Conservation (phyloP, 257 asterid species). For the Solanum microdontum region DNA sequence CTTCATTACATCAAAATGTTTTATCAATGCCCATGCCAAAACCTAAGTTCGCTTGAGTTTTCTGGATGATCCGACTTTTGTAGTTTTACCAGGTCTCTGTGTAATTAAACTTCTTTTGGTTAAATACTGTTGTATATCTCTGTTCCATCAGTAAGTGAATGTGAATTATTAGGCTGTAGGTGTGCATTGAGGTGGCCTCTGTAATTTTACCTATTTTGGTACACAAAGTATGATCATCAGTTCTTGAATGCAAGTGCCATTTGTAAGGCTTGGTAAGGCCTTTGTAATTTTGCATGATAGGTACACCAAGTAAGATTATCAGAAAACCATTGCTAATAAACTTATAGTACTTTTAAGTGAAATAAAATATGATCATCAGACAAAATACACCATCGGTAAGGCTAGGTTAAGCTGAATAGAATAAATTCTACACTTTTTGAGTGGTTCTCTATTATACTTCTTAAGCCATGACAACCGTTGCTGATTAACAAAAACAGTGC, state of each 20-base stretch:
- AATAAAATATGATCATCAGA: not conserved
- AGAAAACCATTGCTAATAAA: not conserved
- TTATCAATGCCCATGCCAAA: constrained; percentile 26
- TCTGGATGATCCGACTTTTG: constrained; percentile 13
- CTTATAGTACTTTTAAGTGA: not conserved
- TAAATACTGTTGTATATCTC: not conserved
- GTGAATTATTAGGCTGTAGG: constrained; percentile 18
- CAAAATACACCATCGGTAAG: not conserved
- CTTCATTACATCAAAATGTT: constrained; percentile 5
- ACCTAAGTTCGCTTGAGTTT: constrained; percentile 43
- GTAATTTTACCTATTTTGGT: not conserved
- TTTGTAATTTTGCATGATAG: not conserved
- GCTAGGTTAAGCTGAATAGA: not conserved
- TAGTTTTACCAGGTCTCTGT: constrained; percentile 22
- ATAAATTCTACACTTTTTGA: not conserved
- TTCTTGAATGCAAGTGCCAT: constrained; percentile 10
- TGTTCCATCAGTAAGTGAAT: not conserved
- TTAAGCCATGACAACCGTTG: not conserved
- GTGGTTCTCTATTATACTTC: not conserved
- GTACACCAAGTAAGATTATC: not conserved
- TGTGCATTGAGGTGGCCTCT: not conserved
- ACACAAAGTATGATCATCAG: constrained; percentile 3
- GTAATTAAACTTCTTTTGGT: constrained; percentile 22
- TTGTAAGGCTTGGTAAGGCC: not conserved
- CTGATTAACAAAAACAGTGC: not conserved